phyloP scores from a whole-genome alignment of 306 rosid genomes.

The Vicia sativa region DNA sequence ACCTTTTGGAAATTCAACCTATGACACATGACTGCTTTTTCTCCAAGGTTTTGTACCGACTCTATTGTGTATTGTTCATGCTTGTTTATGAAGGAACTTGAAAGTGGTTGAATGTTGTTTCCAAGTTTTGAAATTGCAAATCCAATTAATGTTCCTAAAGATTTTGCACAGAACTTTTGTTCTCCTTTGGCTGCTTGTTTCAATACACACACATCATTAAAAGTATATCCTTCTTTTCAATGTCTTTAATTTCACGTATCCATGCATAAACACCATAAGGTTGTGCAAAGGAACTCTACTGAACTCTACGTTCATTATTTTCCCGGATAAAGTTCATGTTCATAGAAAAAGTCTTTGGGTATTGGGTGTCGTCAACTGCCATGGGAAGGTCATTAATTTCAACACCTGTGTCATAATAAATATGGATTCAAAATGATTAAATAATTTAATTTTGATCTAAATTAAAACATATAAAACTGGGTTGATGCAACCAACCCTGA shows the following conservation, averaged over 20 bases:
- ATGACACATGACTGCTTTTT: constrained; percentile 39
- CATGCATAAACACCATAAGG: background rate
- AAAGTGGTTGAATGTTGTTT: constrained; percentile 39
- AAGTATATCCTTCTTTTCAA: constrained; percentile 21
- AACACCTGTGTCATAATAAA: background rate
- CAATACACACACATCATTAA: background rate
- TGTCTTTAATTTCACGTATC: background rate
- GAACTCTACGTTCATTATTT: constrained; percentile 9
- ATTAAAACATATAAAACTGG: no score
- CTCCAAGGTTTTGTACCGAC: constrained; percentile 41
- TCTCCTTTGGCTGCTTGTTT: background rate
- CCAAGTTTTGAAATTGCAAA: constrained; percentile 46
- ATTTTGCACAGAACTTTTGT: constrained; percentile 21
- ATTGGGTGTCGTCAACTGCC: background rate
- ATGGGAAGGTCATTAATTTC: constrained; percentile 12
- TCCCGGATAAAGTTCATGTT: constrained; percentile 22
- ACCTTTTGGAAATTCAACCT: constrained; percentile 43
- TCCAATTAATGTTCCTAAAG: constrained; percentile 47
- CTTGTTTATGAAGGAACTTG: constrained; percentile 51
- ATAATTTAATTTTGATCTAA: no score
- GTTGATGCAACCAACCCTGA: background rate
- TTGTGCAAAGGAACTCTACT: constrained; percentile 26
- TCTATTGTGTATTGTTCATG: constrained; percentile 39
- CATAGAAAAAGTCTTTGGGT: constrained; percentile 6
- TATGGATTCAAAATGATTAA: no score